Base-by-base conservation (phyloP, 768 basidiomycete species). In the Strobilomyces echinocephalus region DNA sequence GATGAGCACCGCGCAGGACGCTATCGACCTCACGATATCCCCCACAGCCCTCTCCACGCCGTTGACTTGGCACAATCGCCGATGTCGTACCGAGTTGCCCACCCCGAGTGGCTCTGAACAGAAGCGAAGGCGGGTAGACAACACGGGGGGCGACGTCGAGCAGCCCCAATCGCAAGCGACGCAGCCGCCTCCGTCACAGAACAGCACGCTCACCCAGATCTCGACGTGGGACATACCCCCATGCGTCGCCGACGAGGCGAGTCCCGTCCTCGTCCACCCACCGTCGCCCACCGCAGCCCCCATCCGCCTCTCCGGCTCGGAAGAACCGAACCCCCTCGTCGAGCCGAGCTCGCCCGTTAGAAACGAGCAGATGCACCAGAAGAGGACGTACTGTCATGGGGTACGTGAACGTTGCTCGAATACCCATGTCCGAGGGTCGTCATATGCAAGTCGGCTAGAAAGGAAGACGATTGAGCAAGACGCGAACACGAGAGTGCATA, bases 191-290 rank as follows among this genome's bases (percentile, higher is more conserved):
- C 33, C 35, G 2, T n/a, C 42, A 28, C 26, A 50, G 11, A 24
- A 41, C 36, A 31, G 12, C 36, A 15, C 14, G n/a, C 35, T 41
- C 14, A 28, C 49, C 28, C 65, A 46, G 8, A 40, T 65, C 49
- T 58, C 65, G 47, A 62, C 63, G 0, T 67, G 65, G 65, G 56
- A 55, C 15, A 58, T 67, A 8, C 51, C 60, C 16, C 41, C 53
- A 31, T 54, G 53, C 20, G 24, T 65, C 4, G 46, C 41, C 28
- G 36, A 11, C 15, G 38, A 24, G 16, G 36, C 31, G 44, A 39
- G 11, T 39, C 39, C 42, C 39, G 4, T n/a, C n/a, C n/a, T n/a
- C n/a, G n/a, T n/a, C n/a, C n/a, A n/a, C n/a, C n/a, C n/a, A n/a
- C n/a, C n/a, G n/a, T n/a, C n/a, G n/a, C n/a, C 24, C 24, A 24